A percentile compares a stretch with the other conserved stretches of the same genome.
Evolutionary conservation across 352 stramenopile species (phyloP).

Genomic region (Globisporangium rhizosaccharum): DNA sequence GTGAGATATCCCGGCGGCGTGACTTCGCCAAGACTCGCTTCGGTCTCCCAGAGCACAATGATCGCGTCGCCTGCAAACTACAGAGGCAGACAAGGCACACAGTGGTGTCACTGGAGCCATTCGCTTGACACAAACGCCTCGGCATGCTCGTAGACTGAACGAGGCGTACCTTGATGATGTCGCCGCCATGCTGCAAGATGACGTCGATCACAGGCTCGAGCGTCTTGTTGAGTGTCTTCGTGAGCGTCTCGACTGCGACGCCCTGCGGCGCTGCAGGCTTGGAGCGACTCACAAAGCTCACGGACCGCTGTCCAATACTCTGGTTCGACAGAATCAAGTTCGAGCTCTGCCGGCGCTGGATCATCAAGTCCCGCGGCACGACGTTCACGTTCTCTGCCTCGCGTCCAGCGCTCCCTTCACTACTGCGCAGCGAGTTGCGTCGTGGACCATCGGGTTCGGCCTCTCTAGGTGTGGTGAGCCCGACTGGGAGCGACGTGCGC

Average conservation of each 20-base stretch:
- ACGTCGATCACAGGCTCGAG: constrained; percentile 75
- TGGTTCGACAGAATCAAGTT: constrained; percentile 12
- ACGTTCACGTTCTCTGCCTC: constrained; percentile 12
- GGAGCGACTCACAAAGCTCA: constrained; percentile 45
- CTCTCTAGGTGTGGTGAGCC: not conserved
- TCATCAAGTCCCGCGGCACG: constrained; percentile 17
- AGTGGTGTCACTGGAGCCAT: not conserved
- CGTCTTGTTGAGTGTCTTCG: constrained; percentile 73
- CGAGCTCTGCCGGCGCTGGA: constrained; percentile 3
- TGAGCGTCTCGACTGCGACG: constrained; percentile 66
- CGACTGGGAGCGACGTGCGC: not conserved
- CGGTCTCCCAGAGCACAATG: constrained; percentile 79
- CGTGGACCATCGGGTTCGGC: not conserved
- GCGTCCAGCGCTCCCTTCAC: constrained; percentile 7
- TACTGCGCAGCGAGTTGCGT: constrained; percentile 4
- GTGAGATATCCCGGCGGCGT: constrained; percentile 43
- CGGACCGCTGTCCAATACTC: constrained; percentile 14
- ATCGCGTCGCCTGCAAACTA: constrained; percentile 71
- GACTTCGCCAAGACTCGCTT: constrained; percentile 28
- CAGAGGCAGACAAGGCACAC: not conserved
- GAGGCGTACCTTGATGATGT: constrained; percentile 65
- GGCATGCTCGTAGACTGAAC: too few species aligned
- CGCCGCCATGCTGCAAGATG: constrained; percentile 61
- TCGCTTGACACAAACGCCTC: not conserved
- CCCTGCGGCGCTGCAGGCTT: constrained; percentile 49